A percentile compares a stretch with the other conserved stretches of the same genome.
These are phyloP conservation scores for Xerocomus spinulosus DNA, from an alignment of 768 basidiomycete genomes.

Conservation along the genomic window DNA sequence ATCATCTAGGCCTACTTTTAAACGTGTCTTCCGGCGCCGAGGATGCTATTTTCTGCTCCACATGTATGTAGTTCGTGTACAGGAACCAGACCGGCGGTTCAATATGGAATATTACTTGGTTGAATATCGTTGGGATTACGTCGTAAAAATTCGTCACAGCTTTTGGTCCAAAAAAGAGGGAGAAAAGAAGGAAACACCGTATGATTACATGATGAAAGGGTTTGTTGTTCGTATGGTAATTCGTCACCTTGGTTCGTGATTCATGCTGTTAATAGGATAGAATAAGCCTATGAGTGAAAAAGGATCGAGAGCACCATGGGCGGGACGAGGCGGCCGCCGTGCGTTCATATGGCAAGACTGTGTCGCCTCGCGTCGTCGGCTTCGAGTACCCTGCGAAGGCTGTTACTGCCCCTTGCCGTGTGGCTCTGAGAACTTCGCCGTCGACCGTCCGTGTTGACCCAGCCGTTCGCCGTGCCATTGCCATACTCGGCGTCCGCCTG, in stretches of 20 bases:
- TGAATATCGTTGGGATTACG: slow-evolving; percentile 22
- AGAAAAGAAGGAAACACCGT: slow-evolving; percentile 5
- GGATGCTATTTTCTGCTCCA: background rate
- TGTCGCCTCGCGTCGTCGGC: slow-evolving; percentile 57
- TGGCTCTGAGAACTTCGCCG: slow-evolving; percentile 37
- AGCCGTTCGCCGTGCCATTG: slow-evolving; percentile 35
- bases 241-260: slow-evolving; percentile 17
- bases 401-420: slow-evolving; percentile 16
- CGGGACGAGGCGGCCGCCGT: slow-evolving; percentile 10
- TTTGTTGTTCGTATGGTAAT: slow-evolving; percentile 24
- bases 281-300: slow-evolving; percentile 30
- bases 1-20: slow-evolving; percentile 26
- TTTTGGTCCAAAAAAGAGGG: slow-evolving; percentile 5
- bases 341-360: slow-evolving; percentile 56
- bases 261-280: slow-evolving; percentile 31
- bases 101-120: slow-evolving; percentile 15
- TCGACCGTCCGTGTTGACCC: slow-evolving; percentile 57
- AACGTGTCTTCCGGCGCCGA: background rate
- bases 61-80: background rate
- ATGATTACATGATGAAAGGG: slow-evolving; percentile 27
- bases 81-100: background rate
- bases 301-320: slow-evolving; percentile 10
- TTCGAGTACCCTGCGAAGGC: slow-evolving; percentile 34
- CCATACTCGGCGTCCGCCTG: slow-evolving; percentile 68
- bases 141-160: slow-evolving; percentile 24